A percentile compares a stretch with the other conserved stretches of the same genome.
phyloP scores from a whole-genome alignment of 139 green algal genomes.

The Haematococcus lacustris region DNA sequence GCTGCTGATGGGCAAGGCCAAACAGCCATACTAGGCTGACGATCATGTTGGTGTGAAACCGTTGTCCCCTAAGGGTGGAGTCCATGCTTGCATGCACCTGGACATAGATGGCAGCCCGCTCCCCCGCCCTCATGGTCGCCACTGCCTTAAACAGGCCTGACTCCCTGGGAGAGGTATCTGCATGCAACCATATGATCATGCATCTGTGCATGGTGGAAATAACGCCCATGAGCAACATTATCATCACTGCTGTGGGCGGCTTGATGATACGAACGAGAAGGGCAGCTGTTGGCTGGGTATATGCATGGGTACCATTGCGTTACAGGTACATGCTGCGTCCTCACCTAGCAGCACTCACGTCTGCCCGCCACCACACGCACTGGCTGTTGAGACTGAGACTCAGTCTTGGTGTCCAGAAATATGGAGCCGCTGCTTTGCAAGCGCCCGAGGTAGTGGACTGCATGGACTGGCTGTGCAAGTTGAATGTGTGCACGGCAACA shows the following conservation, averaged over 20 bases:
- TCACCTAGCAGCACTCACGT: slow-evolving; percentile 27
- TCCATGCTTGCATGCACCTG: slow-evolving; percentile 7
- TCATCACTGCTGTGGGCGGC: too few species aligned
- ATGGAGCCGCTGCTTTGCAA: slow-evolving; percentile 27
- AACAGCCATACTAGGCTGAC: neutral
- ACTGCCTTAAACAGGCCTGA: slow-evolving; percentile 55
- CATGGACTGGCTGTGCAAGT: neutral
- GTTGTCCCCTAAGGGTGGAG: neutral
- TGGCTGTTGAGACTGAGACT: slow-evolving; percentile 33
- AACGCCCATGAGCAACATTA: neutral
- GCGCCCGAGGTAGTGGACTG: slow-evolving; percentile 65
- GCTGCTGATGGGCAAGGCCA: too few species aligned
- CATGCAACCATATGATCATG: neutral
- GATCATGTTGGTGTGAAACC: neutral
- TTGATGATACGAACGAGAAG: too few species aligned
- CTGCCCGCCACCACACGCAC: slow-evolving; percentile 51
- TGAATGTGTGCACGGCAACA: neutral
- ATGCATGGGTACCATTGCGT: neutral
- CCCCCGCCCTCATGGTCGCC: slow-evolving; percentile 55
- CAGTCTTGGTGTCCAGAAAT: slow-evolving; percentile 58
- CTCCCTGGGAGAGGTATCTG: slow-evolving; percentile 39
- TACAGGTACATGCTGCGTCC: neutral
- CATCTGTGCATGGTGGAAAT: neutral
- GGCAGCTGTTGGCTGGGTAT: neutral
- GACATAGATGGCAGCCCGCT: slow-evolving; percentile 44